A percentile compares a stretch with the other conserved stretches of the same genome.
Conservation (phyloP, 163 green algal species). For the Scenedesmus sp. region DNA sequence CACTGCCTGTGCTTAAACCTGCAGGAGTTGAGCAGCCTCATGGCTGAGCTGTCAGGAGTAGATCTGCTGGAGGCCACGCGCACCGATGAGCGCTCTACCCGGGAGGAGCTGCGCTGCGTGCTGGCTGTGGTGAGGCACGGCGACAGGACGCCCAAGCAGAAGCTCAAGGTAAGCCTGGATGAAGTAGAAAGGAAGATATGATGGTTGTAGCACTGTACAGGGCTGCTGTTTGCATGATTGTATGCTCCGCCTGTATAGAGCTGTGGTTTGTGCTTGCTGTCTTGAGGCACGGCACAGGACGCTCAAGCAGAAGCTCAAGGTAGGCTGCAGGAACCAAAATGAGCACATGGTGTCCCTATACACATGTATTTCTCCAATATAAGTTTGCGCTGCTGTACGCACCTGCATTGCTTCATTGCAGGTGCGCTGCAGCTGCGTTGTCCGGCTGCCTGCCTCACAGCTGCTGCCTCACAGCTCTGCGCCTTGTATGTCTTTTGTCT, state of each 20-base stretch:
- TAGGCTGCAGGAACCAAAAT: too few species aligned
- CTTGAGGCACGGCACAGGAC: constrained; percentile 95
- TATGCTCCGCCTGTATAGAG: too few species aligned
- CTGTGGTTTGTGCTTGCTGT: constrained; percentile 95
- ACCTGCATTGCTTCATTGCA: too few species aligned
- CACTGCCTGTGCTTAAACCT: too few species aligned
- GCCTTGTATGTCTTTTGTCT: too few species aligned
- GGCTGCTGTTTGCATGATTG: too few species aligned
- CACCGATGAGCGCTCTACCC: constrained; percentile 38
- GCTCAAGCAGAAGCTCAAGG: constrained; percentile 99
- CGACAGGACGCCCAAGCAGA: constrained; percentile 99
- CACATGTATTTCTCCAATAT: too few species aligned
- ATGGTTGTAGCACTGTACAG: too few species aligned
- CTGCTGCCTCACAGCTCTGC: background rate
- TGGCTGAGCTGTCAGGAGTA: constrained; percentile 37
- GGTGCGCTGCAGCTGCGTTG: constrained; percentile 58
- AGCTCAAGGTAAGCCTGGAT: constrained; percentile 86
- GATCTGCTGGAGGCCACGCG: constrained; percentile 32
- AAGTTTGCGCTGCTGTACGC: too few species aligned
- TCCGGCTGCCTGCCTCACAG: background rate
- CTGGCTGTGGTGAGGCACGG: constrained; percentile 96
- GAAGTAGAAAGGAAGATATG: too few species aligned
- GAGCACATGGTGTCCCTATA: too few species aligned
- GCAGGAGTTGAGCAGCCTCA: constrained; percentile 42
- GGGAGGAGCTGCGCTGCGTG: constrained; percentile 93